These are phyloP conservation scores for Coemansia sp. DNA, from an alignment of 192 early-diverging fungal species.

Conservation along the genomic window DNA sequence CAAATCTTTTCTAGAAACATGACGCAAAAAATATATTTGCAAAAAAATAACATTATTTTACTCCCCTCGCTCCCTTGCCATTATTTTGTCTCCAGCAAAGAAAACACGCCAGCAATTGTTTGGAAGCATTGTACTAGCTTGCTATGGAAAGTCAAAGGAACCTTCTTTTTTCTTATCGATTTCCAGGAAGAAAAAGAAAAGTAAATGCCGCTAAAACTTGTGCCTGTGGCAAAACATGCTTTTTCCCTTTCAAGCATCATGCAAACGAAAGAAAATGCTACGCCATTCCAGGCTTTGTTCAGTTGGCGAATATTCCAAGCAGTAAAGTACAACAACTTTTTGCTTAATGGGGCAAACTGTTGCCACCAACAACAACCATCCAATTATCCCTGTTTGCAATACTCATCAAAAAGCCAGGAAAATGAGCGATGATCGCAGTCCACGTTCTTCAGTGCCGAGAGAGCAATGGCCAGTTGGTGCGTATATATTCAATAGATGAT, in stretches of 20 bases:
- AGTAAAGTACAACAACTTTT: not conserved
- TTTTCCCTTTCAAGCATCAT: not conserved
- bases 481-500: not conserved
- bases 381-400: not conserved
- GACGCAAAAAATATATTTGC: not conserved
- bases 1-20: not conserved
- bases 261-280: not conserved
- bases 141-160: not conserved
- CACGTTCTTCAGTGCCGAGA: not conserved
- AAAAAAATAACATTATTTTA: not conserved
- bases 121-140: not conserved
- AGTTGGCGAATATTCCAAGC: not conserved
- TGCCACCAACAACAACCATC: not conserved
- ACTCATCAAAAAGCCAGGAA: too few species aligned
- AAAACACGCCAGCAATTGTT: not conserved
- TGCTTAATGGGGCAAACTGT: not conserved
- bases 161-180: slow-evolving; percentile 1
- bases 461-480: not conserved
- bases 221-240: not conserved
- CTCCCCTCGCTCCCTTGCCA: not conserved
- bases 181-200: not conserved
- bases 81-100: not conserved
- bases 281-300: not conserved
- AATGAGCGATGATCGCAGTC: not conserved
- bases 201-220: not conserved